These are phyloP conservation scores for Gynandropsis gynandra DNA, from an alignment of 345 rosid species.

Conservation along the genomic window DNA sequence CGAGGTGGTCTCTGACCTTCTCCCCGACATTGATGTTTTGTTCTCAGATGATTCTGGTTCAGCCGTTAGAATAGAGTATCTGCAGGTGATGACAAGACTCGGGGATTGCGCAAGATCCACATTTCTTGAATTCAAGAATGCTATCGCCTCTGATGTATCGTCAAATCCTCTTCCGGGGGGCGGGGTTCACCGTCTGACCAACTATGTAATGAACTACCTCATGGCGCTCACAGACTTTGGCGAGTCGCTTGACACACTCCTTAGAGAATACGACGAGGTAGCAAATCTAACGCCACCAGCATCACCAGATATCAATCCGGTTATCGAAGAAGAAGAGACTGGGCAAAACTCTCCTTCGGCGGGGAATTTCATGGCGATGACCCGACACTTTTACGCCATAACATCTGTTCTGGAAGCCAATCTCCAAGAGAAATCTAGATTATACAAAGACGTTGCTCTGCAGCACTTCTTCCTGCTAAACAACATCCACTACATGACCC, in stretches of 20 bases:
- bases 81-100: constrained; percentile 54
- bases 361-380: constrained; percentile 29
- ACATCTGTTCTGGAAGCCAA: constrained; percentile 63
- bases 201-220: constrained; percentile 76
- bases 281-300: constrained; percentile 24
- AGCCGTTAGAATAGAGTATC: constrained; percentile 43
- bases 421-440: constrained; percentile 53
- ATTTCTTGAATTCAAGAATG: constrained; percentile 63
- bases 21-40: constrained; percentile 52
- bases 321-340: constrained; percentile 35
- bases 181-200: constrained; percentile 66
- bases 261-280: constrained; percentile 38
- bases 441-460: constrained; percentile 55
- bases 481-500: constrained; percentile 83
- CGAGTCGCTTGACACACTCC: constrained; percentile 54
- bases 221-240: constrained; percentile 56
- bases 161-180: constrained; percentile 60
- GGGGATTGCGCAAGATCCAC: constrained; percentile 56
- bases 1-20: constrained; percentile 57
- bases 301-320: constrained; percentile 31
- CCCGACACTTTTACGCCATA: constrained; percentile 44
- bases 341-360: constrained; percentile 26
- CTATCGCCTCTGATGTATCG: constrained; percentile 53
- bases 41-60: constrained; percentile 44
- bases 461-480: constrained; percentile 78